Percentiles rank a stretch among this genome's conserved stretches.
These are phyloP conservation scores for Laburnicola sp. DNA, from an alignment of 2,329 filamentous ascomycete genomes.

Conservation along the genomic window DNA sequence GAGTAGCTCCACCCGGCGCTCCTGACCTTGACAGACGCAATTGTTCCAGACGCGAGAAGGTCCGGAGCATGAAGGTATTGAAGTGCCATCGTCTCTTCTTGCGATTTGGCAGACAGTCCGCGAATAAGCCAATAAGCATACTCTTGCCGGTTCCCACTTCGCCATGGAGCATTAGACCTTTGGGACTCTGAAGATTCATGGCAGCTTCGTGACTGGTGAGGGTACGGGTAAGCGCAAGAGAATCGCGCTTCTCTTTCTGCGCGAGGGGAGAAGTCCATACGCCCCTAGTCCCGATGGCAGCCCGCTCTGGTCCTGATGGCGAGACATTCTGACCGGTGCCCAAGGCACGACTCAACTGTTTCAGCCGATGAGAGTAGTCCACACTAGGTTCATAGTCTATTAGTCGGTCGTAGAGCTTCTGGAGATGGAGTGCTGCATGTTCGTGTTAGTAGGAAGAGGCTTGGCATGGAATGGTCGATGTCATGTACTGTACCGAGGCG, in stretches of 20 bases:
- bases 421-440: slow-evolving; percentile 69
- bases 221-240: slow-evolving; percentile 67
- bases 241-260: slow-evolving; percentile 56
- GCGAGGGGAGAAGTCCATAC: slow-evolving; percentile 61
- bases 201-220: slow-evolving; percentile 72
- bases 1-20: slow-evolving; percentile 17
- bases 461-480: slow-evolving; percentile 33
- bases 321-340: slow-evolving; percentile 26
- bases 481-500: slow-evolving; percentile 54
- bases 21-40: slow-evolving; percentile 53
- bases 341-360: slow-evolving; percentile 58
- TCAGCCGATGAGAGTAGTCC: slow-evolving; percentile 69
- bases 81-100: slow-evolving; percentile 80
- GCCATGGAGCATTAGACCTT: slow-evolving; percentile 75
- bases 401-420: slow-evolving; percentile 72
- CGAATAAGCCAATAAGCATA: slow-evolving; percentile 83
- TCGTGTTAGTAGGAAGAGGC: slow-evolving; percentile 18
- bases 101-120: slow-evolving; percentile 71
- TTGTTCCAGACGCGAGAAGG: slow-evolving; percentile 70
- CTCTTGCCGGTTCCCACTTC: slow-evolving; percentile 83
- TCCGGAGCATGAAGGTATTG: slow-evolving; percentile 83
- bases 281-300: slow-evolving; percentile 40
- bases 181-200: slow-evolving; percentile 70
- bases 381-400: slow-evolving; percentile 76
- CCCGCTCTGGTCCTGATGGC: slow-evolving; percentile 39